Evolutionary conservation across 257 asterid genomes (phyloP), one percentile per base, ranked within the genome.

Genomic region (Solanum chmielewskii): DNA sequence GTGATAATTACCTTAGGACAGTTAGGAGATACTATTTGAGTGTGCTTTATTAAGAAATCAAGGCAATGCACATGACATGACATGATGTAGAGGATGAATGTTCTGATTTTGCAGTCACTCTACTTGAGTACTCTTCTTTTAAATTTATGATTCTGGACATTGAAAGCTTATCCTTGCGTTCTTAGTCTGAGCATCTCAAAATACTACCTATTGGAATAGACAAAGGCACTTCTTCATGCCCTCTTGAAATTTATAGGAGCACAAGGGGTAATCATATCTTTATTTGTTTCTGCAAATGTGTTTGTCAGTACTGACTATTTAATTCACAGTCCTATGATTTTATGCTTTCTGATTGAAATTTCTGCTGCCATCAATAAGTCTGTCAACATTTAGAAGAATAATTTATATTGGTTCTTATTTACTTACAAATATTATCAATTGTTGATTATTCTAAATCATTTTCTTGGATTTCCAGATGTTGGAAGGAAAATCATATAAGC

Each of bases 401-500:
- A 20, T 9, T 35, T 73, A 37, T n/a, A 37, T 5, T 37, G 49
- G 27, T 35, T 73, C 27, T 74, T 74, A 74, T 39, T 5, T 74
- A 39, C 25, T 37, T 39, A 74, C 31, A 74, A 21, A 74, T 37
- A 11, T 39, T 25, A 74, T 39, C 52, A 37, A 39, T 39, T 74
- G 82, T 74, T 37, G 31, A 86, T 86, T 41, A 76, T 37, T 39
- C 62, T 68, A 23, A 84, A 68, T 68, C 69, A 60, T 8, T 14
- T 88, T 66, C 73, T 39, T 62, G 49, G 59, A 74, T 75, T 88
- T 83, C 37, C 81, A 95, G 98, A 93, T 95, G 77, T 86, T 95
- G 92, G 98, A 95, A 89, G 98, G 98, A 89, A 91, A 64, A 88
- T 81, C 97, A 23, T 95, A 93, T 90, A 94, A 89, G 92, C 92